A percentile compares a stretch with the other conserved stretches of the same genome.
Evolutionary conservation across 2,329 filamentous ascomycete species (phyloP).

Genomic region (Pseudohalonectria lignicola): DNA sequence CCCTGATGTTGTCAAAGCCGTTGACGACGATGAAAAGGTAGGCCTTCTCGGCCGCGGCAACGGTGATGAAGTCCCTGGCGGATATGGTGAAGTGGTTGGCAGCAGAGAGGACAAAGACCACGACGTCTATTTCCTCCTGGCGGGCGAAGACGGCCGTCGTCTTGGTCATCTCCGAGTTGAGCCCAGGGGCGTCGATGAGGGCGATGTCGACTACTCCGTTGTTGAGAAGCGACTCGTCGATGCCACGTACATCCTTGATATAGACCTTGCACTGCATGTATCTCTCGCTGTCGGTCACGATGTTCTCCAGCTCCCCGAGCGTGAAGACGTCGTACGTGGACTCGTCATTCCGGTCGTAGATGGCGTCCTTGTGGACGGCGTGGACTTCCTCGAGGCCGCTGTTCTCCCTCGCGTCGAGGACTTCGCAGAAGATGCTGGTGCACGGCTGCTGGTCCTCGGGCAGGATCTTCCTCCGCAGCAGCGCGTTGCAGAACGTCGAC

Average conservation of each 20-base stretch:
- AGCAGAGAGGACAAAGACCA: conserved; percentile 95
- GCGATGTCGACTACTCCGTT: conserved; percentile 98
- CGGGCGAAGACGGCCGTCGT: conserved; percentile 95
- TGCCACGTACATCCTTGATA: conserved; percentile 75
- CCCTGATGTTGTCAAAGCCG: conserved; percentile 85
- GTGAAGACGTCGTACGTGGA: conserved; percentile 84
- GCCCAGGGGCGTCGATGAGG: conserved; percentile 87
- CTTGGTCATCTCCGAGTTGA: conserved; percentile 94
- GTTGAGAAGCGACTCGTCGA: conserved; percentile 89
- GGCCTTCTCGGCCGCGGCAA: conserved; percentile 90
- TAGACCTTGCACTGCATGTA: conserved; percentile 98
- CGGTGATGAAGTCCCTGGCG: conserved; percentile 95
- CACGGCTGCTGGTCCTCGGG: conserved; percentile 97
- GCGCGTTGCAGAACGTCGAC: conserved; percentile 97
- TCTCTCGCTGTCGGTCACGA: conserved; percentile 78
- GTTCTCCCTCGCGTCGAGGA: conserved; percentile 86
- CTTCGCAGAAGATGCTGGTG: conserved; percentile 97
- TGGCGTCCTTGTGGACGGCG: conserved; percentile 70
- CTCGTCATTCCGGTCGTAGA: conserved; percentile 84
- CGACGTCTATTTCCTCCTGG: conserved; percentile 97
- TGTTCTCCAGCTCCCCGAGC: conserved; percentile 69
- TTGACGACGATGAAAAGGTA: conserved; percentile 99
- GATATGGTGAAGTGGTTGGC: conserved; percentile 97
- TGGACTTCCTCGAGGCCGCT: conserved; percentile 89
- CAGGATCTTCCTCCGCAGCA: conserved; percentile 80